These are phyloP conservation scores for Wickerhamomyces canadensis DNA, from an alignment of 805 yeast species.

Conservation along the genomic window DNA sequence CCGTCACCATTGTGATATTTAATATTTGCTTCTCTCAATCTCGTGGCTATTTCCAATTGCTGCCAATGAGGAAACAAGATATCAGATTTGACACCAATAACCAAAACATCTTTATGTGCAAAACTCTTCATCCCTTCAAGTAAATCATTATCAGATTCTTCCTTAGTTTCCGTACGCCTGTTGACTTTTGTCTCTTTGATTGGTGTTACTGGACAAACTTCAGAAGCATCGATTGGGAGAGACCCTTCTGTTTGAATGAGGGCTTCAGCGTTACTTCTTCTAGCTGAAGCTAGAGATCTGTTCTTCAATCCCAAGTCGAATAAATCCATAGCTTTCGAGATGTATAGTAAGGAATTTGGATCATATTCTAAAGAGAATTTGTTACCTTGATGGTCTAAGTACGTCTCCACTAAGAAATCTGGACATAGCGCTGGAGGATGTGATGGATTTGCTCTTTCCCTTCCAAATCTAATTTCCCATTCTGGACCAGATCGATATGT, in stretches of 20 bases:
- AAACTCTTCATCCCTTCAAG: conserved; percentile 58
- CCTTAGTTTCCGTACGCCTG: conserved; percentile 44
- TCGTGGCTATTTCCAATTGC: conserved; percentile 72
- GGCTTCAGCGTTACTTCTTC: conserved; percentile 34
- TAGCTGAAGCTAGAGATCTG: conserved; percentile 36
- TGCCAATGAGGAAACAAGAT: conserved; percentile 93
- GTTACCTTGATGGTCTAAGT: conserved; percentile 91
- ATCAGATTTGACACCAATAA: conserved; percentile 91
- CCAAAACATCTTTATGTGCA: conserved; percentile 60
- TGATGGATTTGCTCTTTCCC: conserved; percentile 77
- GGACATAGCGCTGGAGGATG: conserved; percentile 86
- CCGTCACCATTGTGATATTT: conserved; percentile 28
- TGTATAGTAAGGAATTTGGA: conserved; percentile 80
- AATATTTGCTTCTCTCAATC: conserved; percentile 35
- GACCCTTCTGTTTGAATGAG: conserved; percentile 21
- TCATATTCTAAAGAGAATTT: conserved; percentile 89
- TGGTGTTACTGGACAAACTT: conserved; percentile 38
- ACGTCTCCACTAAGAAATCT: conserved; percentile 87
- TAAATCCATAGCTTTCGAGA: conserved; percentile 92
- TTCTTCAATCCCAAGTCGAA: conserved; percentile 66
- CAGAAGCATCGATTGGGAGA: conserved; percentile 20
- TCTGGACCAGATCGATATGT: conserved; percentile 95
- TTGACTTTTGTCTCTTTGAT: conserved; percentile 45
- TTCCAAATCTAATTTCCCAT: conserved; percentile 91
- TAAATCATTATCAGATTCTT: conserved; percentile 58